phyloP scores from a whole-genome alignment of 1,284 basidiomycete genomes.

The Boletellus dicymbophilus region DNA sequence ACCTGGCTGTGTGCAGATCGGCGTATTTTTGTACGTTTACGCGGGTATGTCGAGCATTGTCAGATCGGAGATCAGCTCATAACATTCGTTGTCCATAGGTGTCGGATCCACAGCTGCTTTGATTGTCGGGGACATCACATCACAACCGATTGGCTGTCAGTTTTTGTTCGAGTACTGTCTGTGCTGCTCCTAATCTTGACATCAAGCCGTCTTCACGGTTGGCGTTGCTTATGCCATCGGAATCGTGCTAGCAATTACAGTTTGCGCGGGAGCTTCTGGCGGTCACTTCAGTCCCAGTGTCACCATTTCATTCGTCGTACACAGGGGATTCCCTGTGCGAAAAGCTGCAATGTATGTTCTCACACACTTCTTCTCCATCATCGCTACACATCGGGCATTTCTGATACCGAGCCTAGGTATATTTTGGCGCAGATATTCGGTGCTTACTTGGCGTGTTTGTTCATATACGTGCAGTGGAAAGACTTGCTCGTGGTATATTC shows the following conservation, averaged over 20 bases:
- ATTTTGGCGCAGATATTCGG: slow-evolving; percentile 65
- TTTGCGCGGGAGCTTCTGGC: slow-evolving; percentile 56
- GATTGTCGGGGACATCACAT: slow-evolving; percentile 50
- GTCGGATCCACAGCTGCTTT: slow-evolving; percentile 59
- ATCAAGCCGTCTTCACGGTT: slow-evolving; percentile 57
- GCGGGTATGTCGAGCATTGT: slow-evolving; percentile 39
- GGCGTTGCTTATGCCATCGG: slow-evolving; percentile 67
- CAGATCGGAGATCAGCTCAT: neutral
- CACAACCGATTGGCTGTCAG: slow-evolving; percentile 53
- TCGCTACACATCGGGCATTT: neutral
- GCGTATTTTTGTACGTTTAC: slow-evolving; percentile 56
- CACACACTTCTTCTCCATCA: neutral
- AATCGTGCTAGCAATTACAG: slow-evolving; percentile 57
- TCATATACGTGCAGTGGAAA: slow-evolving; percentile 65
- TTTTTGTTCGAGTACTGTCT: neutral
- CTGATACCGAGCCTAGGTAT: slow-evolving; percentile 43
- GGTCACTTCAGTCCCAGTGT: slow-evolving; percentile 68
- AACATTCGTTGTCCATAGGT: slow-evolving; percentile 37
- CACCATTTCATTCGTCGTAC: slow-evolving; percentile 54
- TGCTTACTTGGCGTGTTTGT: slow-evolving; percentile 57
- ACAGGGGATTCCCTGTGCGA: slow-evolving; percentile 53
- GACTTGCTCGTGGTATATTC: slow-evolving; percentile 43
- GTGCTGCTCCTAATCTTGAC: slow-evolving; percentile 2
- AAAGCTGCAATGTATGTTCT: slow-evolving; percentile 53
- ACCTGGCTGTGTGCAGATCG: slow-evolving; percentile 35